Percentiles rank a stretch among this genome's conserved stretches.
phyloP scores from a whole-genome alignment of 176 grass and related monocot genomes.

The Tillandsia fasciculata region DNA sequence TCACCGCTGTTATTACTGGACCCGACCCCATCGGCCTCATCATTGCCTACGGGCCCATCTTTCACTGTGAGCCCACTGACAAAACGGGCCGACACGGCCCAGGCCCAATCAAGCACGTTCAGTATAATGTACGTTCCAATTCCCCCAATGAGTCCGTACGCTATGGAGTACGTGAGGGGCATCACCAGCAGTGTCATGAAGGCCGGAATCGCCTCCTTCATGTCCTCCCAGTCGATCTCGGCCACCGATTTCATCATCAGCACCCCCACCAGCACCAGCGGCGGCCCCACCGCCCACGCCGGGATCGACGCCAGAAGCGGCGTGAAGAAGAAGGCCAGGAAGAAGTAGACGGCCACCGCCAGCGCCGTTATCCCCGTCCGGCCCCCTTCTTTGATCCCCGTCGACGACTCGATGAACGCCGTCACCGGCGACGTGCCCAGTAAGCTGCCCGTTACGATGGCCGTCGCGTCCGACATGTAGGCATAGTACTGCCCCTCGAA shows the following conservation, averaged over 20 bases:
- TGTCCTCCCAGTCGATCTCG: slow-evolving; percentile 73
- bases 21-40: no score
- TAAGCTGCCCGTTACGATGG: slow-evolving; percentile 56
- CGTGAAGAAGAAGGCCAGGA: slow-evolving; percentile 54
- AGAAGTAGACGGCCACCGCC: slow-evolving; percentile 46
- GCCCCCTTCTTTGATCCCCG: slow-evolving; percentile 67
- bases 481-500: slow-evolving; percentile 87
- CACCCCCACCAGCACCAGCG: slow-evolving; percentile 70
- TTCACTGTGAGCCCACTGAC: neutral
- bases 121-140: slow-evolving; percentile 61
- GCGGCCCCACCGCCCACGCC: slow-evolving; percentile 63
- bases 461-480: slow-evolving; percentile 79
- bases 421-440: slow-evolving; percentile 68
- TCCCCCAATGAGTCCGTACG: slow-evolving; percentile 70
- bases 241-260: slow-evolving; percentile 79
- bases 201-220: slow-evolving; percentile 71
- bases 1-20: no score
- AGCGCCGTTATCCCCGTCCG: slow-evolving; percentile 60
- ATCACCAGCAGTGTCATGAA: slow-evolving; percentile 68
- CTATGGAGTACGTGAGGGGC: slow-evolving; percentile 88
- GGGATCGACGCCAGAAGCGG: slow-evolving; percentile 75
- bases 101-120: slow-evolving; percentile 49
- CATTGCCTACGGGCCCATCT: no score
- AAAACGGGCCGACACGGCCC: neutral
- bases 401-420: slow-evolving; percentile 71